Evolutionary conservation across 306 rosid species (phyloP).

Genomic region (Cucurbita maxima): DNA sequence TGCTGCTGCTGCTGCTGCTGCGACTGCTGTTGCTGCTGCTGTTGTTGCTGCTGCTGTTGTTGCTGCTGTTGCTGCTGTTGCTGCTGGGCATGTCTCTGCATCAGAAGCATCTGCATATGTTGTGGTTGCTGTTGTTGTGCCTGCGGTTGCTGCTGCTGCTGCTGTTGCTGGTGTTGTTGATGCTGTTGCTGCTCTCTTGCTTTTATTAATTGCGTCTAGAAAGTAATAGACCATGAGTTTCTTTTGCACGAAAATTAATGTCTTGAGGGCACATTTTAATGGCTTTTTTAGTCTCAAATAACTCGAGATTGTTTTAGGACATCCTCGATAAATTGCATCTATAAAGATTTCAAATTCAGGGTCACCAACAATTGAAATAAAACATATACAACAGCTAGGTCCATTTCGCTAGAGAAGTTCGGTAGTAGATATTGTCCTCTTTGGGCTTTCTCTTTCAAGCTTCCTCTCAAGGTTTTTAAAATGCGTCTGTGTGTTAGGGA

Average conservation of each 20-base stretch:
- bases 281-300: neutral
- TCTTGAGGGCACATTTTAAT: neutral
- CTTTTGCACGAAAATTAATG: neutral
- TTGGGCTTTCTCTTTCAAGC: no score
- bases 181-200: slow-evolving; percentile 83
- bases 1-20: slow-evolving; percentile 28
- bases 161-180: slow-evolving; percentile 43
- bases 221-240: slow-evolving; percentile 21
- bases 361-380: neutral
- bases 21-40: slow-evolving; percentile 30
- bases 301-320: neutral
- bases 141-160: slow-evolving; percentile 51
- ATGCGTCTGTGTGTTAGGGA: no score
- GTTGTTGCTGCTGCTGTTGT: slow-evolving; percentile 49
- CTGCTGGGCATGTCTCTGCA: slow-evolving; percentile 71
- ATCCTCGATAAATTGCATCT: neutral
- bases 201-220: slow-evolving; percentile 75
- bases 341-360: neutral
- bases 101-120: slow-evolving; percentile 59
- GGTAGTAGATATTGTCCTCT: no score
- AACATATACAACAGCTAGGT: neutral
- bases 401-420: neutral
- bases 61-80: slow-evolving; percentile 29
- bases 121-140: slow-evolving; percentile 63
- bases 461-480: no score